phyloP scores from a whole-genome alignment of 257 asterid genomes.

The Linderniella brevidens region DNA sequence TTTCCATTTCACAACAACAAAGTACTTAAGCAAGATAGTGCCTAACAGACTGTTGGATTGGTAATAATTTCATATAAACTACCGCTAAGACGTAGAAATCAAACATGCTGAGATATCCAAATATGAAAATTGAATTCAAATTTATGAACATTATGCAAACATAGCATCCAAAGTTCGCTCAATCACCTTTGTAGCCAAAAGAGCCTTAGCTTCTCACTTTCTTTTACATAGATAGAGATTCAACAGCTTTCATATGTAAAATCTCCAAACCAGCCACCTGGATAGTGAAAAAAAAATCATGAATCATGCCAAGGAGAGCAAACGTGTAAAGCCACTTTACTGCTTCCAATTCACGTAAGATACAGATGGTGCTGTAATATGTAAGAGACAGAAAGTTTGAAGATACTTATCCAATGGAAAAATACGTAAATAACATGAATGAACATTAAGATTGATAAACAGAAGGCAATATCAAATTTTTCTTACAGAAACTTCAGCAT shows the following conservation, averaged over 20 bases:
- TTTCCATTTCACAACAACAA: too few relatives aligned
- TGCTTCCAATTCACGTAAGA: constrained; percentile 1
- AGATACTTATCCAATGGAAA: not conserved
- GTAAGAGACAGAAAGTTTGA: not conserved
- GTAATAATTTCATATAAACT: too few relatives aligned
- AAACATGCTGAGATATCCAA: too few relatives aligned
- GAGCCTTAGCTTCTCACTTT: constrained; percentile 40
- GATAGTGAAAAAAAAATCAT: constrained; percentile 6
- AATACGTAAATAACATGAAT: constrained; percentile 3
- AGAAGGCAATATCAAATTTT: constrained; percentile 3
- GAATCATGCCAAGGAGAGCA: too few relatives aligned
- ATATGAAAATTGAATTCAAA: not conserved
- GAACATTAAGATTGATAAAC: not conserved
- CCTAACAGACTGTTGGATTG: too few relatives aligned
- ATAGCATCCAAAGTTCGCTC: constrained; percentile 5
- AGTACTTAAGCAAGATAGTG: too few relatives aligned
- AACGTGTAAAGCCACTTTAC: too few relatives aligned
- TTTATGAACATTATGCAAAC: not conserved
- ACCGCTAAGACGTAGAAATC: too few relatives aligned
- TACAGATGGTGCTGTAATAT: not conserved
- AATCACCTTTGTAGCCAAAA: constrained; percentile 60
- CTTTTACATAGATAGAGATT: constrained; percentile 43
- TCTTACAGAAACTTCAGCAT: constrained; percentile 46
- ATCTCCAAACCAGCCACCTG: constrained; percentile 65
- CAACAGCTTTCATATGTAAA: constrained; percentile 31